Evolutionary conservation across 179 eudicot genomes (phyloP).

Genomic region (Sideroxylon spinosum): DNA sequence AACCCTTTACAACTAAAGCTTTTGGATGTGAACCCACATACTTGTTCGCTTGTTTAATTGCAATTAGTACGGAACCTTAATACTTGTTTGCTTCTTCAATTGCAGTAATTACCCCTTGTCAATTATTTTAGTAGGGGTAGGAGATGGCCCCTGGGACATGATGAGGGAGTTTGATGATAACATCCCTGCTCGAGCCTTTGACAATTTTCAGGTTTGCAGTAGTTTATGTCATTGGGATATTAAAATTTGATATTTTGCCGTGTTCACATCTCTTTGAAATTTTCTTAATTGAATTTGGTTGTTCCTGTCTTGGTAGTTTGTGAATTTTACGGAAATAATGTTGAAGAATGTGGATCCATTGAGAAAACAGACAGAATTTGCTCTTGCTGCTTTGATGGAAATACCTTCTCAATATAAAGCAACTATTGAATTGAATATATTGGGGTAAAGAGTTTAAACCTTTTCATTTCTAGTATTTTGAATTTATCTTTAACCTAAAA

Average conservation of each 20-base stretch:
- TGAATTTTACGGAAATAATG: slow-evolving; percentile 78
- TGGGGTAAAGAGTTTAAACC: slow-evolving; percentile 23
- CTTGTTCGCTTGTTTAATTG: neutral
- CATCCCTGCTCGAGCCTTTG: slow-evolving; percentile 41
- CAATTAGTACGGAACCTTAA: neutral
- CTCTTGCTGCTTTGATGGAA: slow-evolving; percentile 81
- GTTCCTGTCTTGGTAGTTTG: slow-evolving; percentile 45
- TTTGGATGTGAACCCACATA: neutral
- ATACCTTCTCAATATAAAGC: slow-evolving; percentile 87
- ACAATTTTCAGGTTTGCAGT: slow-evolving; percentile 38
- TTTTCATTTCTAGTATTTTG: neutral
- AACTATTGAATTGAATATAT: slow-evolving; percentile 50
- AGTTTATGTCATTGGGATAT: neutral
- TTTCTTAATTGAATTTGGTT: neutral
- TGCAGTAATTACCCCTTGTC: slow-evolving; percentile 39
- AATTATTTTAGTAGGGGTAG: slow-evolving; percentile 47
- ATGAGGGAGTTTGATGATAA: slow-evolving; percentile 41
- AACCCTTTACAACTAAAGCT: neutral
- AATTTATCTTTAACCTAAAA: neutral
- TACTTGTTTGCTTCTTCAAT: neutral
- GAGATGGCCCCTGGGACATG: slow-evolving; percentile 50
- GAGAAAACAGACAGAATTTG: slow-evolving; percentile 68
- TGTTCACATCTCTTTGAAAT: neutral
- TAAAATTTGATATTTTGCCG: neutral
- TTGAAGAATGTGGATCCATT: slow-evolving; percentile 47